Base-by-base conservation (phyloP, 2,329 filamentous ascomycete species). In the Pseudogymnoascus sp. region DNA sequence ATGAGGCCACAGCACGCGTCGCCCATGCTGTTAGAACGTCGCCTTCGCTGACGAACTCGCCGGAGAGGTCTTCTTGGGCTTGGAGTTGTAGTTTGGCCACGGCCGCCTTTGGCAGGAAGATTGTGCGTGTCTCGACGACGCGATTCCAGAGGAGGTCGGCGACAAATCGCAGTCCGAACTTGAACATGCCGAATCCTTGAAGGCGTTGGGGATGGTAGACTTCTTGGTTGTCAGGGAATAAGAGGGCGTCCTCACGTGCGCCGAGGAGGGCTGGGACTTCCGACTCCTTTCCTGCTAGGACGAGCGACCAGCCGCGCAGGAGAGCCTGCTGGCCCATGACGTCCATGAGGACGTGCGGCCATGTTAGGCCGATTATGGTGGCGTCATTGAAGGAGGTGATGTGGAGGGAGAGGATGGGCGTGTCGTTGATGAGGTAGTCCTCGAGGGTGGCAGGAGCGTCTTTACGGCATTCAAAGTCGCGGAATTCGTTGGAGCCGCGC, bases 291-390 rank as follows among this genome's bases (percentile, higher is more conserved):
- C 78, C 80, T 5, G 75, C 73, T 1, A 84, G 68, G 0, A 81
- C 75, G 1, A 75, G 70, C 0, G 73, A 78, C 82, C 81, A 84
- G 6, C 74, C 77, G 0, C 74, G 66, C 2, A 83, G 66, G 6
- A 84, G 70, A 0, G 72, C 75, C 2, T 71, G 67, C 28, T 74
- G 73, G 3, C 79, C 81, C 66, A 80, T 73, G 2, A 73, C 78
- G 65, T 84, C 82, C 64, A 78, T 76, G 5, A 82, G 69, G 0
- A 76, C 77, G 68, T 84, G 82, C 1, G 78, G 76, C 71, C 75
- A 82, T 1, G 72, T 71, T 0, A 84, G 65, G 0, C 75, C 73
- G 1, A 84, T 72, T 0, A 84, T 68, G 0, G 82, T 84, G 0
- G 79, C 78, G 63, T 85, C 78, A 2, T 67, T 69, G 67, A 84